Conservation (phyloP, 2,329 filamentous ascomycete genomes). For the Raffaelea ambrosiae region DNA sequence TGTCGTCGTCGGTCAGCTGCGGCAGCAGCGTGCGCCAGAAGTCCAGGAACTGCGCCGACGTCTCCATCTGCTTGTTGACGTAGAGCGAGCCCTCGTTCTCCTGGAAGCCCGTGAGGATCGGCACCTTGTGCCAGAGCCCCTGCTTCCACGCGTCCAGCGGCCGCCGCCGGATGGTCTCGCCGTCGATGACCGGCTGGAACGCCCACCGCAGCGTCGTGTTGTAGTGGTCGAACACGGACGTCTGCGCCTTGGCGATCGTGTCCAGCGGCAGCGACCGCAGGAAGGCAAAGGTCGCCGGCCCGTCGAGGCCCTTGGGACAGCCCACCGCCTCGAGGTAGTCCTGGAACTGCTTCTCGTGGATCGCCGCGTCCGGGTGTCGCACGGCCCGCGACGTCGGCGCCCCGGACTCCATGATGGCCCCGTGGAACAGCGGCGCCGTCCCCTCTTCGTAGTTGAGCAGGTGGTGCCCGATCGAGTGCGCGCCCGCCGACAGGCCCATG, state of each 20-base stretch:
- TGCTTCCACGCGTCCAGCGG: background rate
- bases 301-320: conserved; percentile 32
- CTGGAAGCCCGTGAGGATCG: background rate
- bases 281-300: conserved; percentile 33
- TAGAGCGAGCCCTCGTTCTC: background rate
- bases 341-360: conserved; percentile 40
- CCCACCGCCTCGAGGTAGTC: conserved; percentile 37
- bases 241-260: background rate
- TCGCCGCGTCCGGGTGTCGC: conserved; percentile 30
- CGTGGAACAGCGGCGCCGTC: conserved; percentile 23
- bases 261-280: conserved; percentile 23
- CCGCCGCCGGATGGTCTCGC: background rate
- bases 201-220: background rate
- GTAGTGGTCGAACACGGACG: background rate
- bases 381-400: conserved; percentile 30
- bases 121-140: background rate
- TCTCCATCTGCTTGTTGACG: background rate
- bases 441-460: conserved; percentile 33
- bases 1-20: background rate
- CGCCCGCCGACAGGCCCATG: conserved; percentile 40
- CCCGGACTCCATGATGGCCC: conserved; percentile 29
- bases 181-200: background rate
- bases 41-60: background rate
- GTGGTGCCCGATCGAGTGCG: conserved; percentile 47
- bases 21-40: background rate